A percentile compares a stretch with the other conserved stretches of the same genome.
These are phyloP conservation scores for Globisporangium nodosum DNA, from an alignment of 352 stramenopile species.

Conservation along the genomic window DNA sequence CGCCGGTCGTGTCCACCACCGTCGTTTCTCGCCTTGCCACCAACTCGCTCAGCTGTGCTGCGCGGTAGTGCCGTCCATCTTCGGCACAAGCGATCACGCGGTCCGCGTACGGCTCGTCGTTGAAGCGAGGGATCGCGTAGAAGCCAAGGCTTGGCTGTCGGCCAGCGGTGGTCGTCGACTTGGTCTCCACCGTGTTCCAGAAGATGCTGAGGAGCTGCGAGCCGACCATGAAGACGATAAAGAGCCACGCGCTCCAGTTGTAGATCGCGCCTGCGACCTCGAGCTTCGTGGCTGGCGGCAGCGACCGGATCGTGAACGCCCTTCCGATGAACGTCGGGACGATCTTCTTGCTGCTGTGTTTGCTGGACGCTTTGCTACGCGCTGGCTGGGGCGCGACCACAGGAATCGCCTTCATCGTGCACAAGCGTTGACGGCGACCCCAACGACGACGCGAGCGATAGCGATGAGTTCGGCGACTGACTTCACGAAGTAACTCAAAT, in stretches of 20 bases:
- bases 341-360: not conserved
- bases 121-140: slow-evolving; percentile 18
- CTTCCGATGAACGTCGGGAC: too few species aligned
- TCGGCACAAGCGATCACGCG: slow-evolving; percentile 18
- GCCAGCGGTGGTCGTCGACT: slow-evolving; percentile 2
- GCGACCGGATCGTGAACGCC: not conserved
- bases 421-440: too few species aligned
- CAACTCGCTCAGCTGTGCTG: slow-evolving; percentile 19
- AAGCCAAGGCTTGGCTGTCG: slow-evolving; percentile 6
- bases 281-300: not conserved
- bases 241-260: slow-evolving; percentile 4
- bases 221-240: not conserved
- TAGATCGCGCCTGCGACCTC: slow-evolving; percentile 1
- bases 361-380: not conserved
- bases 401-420: too few species aligned
- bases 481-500: too few species aligned
- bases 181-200: slow-evolving; percentile 5
- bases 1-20: slow-evolving; percentile 28
- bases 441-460: too few species aligned
- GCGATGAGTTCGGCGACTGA: too few species aligned
- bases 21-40: not conserved
- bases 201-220: slow-evolving; percentile 8
- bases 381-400: too few species aligned
- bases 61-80: slow-evolving; percentile 12
- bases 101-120: slow-evolving; percentile 41